Base-by-base conservation (phyloP, 768 basidiomycete genomes). In the Gyrodon lividus region DNA sequence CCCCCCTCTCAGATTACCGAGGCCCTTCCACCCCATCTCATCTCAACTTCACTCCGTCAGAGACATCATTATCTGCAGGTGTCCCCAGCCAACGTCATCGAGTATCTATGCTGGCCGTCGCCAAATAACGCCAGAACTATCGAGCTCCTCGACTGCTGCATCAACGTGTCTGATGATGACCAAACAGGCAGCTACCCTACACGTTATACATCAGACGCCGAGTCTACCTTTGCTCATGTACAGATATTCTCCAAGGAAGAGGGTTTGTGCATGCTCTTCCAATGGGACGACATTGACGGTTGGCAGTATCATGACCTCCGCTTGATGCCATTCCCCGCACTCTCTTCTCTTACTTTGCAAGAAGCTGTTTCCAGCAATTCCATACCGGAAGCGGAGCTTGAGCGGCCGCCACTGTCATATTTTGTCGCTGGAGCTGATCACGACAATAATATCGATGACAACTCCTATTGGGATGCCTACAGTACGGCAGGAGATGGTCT, bases 271-370 rank as follows among this genome's bases (percentile, higher is more conserved):
- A 72, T 90, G 43, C 70, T 89, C 57, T 88, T 91, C 64, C 80
- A 78, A 31, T 88, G 84, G 84, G 80, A 87, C 62, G 70, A 68
- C 17, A 38, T 41, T 6, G 69, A 72, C 9, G 68, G 67, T 20
- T 91, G 89, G 89, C 81, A 74, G 61, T 91, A 87, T 61, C 86
- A 87, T 68, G 84, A 89, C 65, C 68, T 78, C 31, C 72, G 77
- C 33, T 63, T 78, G 60, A 87, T 89, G 84, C 87, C 87, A 10
- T 88, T 89, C 61, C 88, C 88, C 14, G 60, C 72, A 17, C 59
- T 72, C 20, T 66, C 71, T 16, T 65, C 58, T 43, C 40, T 59
- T 3, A 61, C 64, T 2, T 58, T 72, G 2, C 61, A 59, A 22
- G 60, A 69, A 20, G 59, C 68, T 17, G 49, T 56, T 50, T 49